Evolutionary conservation across 257 asterid genomes (phyloP), one percentile per base, ranked within the genome.

Genomic region (Eucommia ulmoides): DNA sequence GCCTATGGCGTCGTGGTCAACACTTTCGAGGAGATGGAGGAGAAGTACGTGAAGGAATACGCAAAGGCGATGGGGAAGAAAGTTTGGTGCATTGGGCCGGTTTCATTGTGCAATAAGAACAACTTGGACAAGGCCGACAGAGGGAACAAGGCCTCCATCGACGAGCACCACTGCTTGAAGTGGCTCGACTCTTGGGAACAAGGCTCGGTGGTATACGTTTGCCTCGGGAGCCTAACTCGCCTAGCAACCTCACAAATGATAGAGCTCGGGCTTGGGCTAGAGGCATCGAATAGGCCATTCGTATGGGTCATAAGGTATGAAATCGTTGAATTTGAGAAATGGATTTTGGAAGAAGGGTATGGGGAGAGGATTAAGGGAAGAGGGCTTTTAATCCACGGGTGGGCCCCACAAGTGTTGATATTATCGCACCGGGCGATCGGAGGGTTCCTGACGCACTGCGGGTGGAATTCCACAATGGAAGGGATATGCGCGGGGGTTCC

Each of bases 1-100:
- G 63, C 79, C 1, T 53, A 73, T 24, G 84, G 84, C 20, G 51
- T 63, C 20, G 55, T 76, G 42, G 75, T 76, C 41, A 76, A 76
- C 26, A 75, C 75, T 1, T 79, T 76, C 42, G 81, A 73, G 50
- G 80, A 70, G 53, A 38, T 79, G 54, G 88, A 79, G 22, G 20
- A 42, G 0, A 54, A 65, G 1, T 79, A 73, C 23, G 61, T 70
- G 1, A 56, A 70, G 11, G 78, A 62, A 47, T 70, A 57, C n/a
- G 45, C 20, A 17, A 71, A 56, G 53, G 50, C 48, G 11, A 64
- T 49, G 57, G 64, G 65, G 3, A 60, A 70, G 0, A 82, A 69
- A 17, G 69, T 84, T 4, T 82, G 87, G 93, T 64, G 84, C 51
- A 53, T 84, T 6, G 91, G 95, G n/a, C 95, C 95, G 1, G 52